Base-by-base conservation (phyloP, 441 rosid species). In the Arabidopsis lyrata region DNA sequence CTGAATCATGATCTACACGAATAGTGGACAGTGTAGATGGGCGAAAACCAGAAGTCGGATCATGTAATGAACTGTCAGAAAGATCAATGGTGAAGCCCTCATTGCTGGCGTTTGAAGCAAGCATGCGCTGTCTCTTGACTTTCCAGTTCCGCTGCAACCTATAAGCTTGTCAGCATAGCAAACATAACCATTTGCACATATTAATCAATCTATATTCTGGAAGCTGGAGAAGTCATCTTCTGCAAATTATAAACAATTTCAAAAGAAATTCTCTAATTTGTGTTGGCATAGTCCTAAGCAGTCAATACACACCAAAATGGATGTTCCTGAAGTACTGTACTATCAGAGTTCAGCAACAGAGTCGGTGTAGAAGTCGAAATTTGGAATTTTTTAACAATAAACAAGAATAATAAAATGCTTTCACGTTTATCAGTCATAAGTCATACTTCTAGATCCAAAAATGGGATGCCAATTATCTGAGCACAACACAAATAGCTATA, bases 61-160 rank as follows among this genome's bases (percentile, higher is more conserved):
- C 88, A 72, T 82, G 75, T 47, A 85, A 44, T 39, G 90, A 82
- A 79, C 75, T 86, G 77, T 92, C 97, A 78, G 88, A 90, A 78
- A 92, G 92, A 78, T 90, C 97, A 80, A 94, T 75, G 27, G 89
- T 86, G 85, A 95, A 95, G 31, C 96, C 95, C 80, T 90, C 99
- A 56, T 77, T 93, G 77, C 89, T 81, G 59, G 92, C 79, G 68
- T 83, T 78, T 69, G 83, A 70, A 69, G 91, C 80, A 73, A 90
- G 88, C 74, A 89, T 45, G 12, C 97, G 95, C 84, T 86, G 97
- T 77, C 96, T 85, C 80, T 92, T 95, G 72, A 95, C 86, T 86
- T 95, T 95, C 99, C 99, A 95, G 81, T 92, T 95, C 83, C 85
- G 92, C 98, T 95, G 99, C 90, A 95, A 89, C 82, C 99, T 92